Evolutionary conservation across 345 rosid genomes (phyloP).

Genomic region (Triadica sebifera): DNA sequence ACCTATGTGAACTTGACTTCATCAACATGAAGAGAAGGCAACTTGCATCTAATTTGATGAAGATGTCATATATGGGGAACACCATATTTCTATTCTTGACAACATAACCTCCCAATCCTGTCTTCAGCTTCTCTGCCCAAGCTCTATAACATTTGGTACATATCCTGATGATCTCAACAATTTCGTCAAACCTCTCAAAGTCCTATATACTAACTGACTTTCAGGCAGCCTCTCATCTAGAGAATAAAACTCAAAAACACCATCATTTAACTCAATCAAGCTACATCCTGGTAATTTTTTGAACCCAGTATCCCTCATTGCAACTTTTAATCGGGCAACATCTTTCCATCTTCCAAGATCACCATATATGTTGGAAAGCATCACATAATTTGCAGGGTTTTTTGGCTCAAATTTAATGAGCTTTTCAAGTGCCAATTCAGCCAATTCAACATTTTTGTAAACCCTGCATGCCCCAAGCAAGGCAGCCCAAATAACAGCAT

Average conservation of each 20-base stretch:
- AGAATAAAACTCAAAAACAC: slow-evolving; percentile 68
- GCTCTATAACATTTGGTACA: slow-evolving; percentile 10
- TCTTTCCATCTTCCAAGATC: slow-evolving; percentile 70
- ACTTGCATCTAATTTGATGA: too few species aligned
- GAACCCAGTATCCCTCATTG: slow-evolving; percentile 72
- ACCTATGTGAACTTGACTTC: too few species aligned
- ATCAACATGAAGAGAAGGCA: too few species aligned
- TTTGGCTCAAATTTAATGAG: slow-evolving; percentile 63
- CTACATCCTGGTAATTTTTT: slow-evolving; percentile 81
- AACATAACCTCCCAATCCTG: not conserved
- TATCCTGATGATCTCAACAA: slow-evolving; percentile 31
- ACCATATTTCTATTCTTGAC: too few species aligned
- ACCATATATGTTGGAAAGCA: slow-evolving; percentile 76
- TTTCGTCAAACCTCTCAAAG: slow-evolving; percentile 48
- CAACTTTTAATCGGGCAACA: slow-evolving; percentile 65
- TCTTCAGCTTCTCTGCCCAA: slow-evolving; percentile 9
- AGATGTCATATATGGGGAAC: too few species aligned
- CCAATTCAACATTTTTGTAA: slow-evolving; percentile 67
- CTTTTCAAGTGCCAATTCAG: slow-evolving; percentile 58
- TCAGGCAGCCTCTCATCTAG: slow-evolving; percentile 62
- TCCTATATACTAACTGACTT: slow-evolving; percentile 48
- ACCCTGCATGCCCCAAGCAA: slow-evolving; percentile 75
- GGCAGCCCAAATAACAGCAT: slow-evolving; percentile 80
- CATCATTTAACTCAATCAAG: slow-evolving; percentile 60
- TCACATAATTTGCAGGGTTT: slow-evolving; percentile 68